phyloP scores from a whole-genome alignment of 1,284 basidiomycete species.

The Moesziomyces sp. region DNA sequence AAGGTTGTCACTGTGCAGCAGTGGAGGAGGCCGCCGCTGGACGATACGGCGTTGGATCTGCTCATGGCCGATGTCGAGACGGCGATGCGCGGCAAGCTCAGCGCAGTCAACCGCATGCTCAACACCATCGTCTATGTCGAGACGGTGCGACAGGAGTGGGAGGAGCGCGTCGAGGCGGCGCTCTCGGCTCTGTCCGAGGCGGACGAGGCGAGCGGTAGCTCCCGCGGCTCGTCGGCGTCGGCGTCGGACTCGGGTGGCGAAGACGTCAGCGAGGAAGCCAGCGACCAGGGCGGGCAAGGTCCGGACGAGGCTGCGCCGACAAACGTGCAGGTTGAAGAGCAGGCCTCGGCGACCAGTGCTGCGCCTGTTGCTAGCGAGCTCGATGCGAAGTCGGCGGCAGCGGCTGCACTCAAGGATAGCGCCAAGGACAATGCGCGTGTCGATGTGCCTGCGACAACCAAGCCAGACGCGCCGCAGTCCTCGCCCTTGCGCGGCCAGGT shows the following conservation, averaged over 20 bases:
- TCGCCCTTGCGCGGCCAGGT: conserved; percentile 4
- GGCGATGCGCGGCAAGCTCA: conserved; percentile 90
- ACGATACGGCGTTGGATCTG: conserved; percentile 83
- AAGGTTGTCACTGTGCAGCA: conserved; percentile 56
- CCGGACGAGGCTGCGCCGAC: conserved; percentile 60
- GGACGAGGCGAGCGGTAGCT: conserved; percentile 37
- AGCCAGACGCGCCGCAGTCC: not conserved
- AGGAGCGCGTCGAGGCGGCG: conserved; percentile 80
- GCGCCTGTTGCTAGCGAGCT: not conserved
- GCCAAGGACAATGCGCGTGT: not conserved
- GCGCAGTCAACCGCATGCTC: conserved; percentile 94
- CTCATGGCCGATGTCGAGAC: conserved; percentile 87
- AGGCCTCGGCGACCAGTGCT: not conserved
- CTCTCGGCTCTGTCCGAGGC: conserved; percentile 71
- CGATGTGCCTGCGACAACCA: not conserved
- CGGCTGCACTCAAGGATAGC: too few species aligned
- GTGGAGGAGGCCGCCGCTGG: conserved; percentile 47
- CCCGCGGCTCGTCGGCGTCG: conserved; percentile 27
- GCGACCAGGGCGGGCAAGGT: conserved; percentile 51
- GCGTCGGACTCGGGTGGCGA: conserved; percentile 55
- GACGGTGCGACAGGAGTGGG: conserved; percentile 96
- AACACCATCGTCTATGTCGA: conserved; percentile 98
- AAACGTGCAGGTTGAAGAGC: conserved; percentile 1
- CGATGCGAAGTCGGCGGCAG: too few species aligned
- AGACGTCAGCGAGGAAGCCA: conserved; percentile 70